Percentiles rank a stretch among this genome's conserved stretches.
Evolutionary conservation across 371 early-diverging fungal genomes (phyloP).

Genomic region (Mucor mucedo): DNA sequence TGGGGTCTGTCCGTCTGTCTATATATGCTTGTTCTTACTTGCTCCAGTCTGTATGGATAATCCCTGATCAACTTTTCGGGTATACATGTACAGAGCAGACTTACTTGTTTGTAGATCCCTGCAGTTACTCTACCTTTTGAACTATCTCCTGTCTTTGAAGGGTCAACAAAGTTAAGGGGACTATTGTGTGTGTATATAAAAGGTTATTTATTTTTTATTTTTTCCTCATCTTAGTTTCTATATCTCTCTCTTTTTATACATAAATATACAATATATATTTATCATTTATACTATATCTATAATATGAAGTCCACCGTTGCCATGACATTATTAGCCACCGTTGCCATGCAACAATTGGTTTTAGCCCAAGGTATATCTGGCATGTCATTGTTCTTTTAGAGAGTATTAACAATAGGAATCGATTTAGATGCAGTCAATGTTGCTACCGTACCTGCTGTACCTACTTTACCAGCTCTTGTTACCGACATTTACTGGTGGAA

Average conservation of each 20-base stretch:
- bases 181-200: not conserved
- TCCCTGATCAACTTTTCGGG: constrained; percentile 13
- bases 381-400: not conserved
- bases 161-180: not conserved
- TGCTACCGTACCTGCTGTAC: constrained; percentile 4
- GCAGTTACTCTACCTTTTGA: constrained; percentile 8
- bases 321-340: constrained; percentile 16
- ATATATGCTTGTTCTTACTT: not conserved
- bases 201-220: not conserved
- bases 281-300: not conserved
- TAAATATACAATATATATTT: not conserved
- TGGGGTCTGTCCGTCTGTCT: not conserved
- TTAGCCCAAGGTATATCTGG: constrained; percentile 6
- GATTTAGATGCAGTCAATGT: constrained; percentile 1
- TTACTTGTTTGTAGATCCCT: constrained; percentile 25
- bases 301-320: constrained; percentile 23
- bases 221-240: constrained; percentile 3
- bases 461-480: constrained; percentile 16
- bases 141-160: constrained; percentile 1
- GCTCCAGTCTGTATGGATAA: not conserved
- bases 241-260: not conserved
- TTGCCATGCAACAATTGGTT: constrained; percentile 17
- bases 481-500: constrained; percentile 37
- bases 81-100: not conserved
- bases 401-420: not conserved